Evolutionary conservation across 2,329 filamentous ascomycete genomes (phyloP).

Genomic region (Verticillium longisporum): DNA sequence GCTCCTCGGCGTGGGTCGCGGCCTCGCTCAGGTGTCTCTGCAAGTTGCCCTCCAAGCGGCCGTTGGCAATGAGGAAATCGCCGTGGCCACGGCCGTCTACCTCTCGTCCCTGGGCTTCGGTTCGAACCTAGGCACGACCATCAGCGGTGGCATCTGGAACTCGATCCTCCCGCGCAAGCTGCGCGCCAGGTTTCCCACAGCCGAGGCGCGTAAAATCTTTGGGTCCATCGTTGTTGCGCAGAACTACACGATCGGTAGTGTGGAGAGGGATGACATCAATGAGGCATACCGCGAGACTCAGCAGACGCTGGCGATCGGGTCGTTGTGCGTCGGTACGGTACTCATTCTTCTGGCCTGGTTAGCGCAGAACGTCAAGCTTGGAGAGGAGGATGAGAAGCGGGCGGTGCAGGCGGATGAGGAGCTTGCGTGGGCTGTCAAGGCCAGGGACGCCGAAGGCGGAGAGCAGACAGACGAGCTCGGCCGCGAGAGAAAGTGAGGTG

Average conservation of each 20-base stretch:
- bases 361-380: slow-evolving; percentile 11
- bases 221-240: slow-evolving; percentile 16
- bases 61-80: slow-evolving; percentile 24
- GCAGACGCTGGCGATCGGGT: slow-evolving; percentile 18
- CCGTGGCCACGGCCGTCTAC: slow-evolving; percentile 27
- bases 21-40: slow-evolving; percentile 25
- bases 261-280: slow-evolving; percentile 16
- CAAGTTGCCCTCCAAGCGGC: slow-evolving; percentile 18
- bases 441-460: background rate
- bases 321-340: slow-evolving; percentile 8
- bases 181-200: slow-evolving; percentile 12
- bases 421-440: slow-evolving; percentile 1
- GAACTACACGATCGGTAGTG: slow-evolving; percentile 14
- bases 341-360: slow-evolving; percentile 13
- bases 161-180: slow-evolving; percentile 19
- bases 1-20: slow-evolving; percentile 25
- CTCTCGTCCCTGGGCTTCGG: slow-evolving; percentile 26
- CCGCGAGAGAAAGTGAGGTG: background rate
- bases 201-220: slow-evolving; percentile 16
- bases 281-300: slow-evolving; percentile 19
- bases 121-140: slow-evolving; percentile 17
- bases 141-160: slow-evolving; percentile 29
- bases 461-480: background rate
- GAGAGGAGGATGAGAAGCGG: slow-evolving; percentile 5
- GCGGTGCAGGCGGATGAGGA: slow-evolving; percentile 2